Evolutionary conservation across 2,329 filamentous ascomycete species (phyloP).

Genomic region (Sphaerostilbella broomeana): DNA sequence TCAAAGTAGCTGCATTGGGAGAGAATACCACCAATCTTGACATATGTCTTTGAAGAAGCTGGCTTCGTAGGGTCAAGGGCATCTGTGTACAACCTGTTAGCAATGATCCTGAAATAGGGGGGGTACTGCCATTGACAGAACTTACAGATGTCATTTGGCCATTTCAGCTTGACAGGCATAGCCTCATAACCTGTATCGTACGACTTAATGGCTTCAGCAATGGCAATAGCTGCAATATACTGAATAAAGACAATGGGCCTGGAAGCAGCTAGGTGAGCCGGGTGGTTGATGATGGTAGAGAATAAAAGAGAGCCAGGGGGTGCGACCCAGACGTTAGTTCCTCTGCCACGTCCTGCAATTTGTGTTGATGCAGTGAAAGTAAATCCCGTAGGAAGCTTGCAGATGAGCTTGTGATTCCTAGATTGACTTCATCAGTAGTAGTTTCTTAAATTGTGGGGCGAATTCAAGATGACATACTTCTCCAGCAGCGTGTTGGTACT

Average conservation of each 20-base stretch:
- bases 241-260: conserved; percentile 90
- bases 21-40: conserved; percentile 90
- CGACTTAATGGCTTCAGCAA: conserved; percentile 72
- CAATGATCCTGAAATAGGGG: no score
- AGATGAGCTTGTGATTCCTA: conserved; percentile 71
- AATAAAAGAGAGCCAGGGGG: conserved; percentile 82
- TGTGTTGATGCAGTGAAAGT: conserved; percentile 83
- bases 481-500: conserved; percentile 92
- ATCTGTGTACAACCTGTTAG: conserved; percentile 34
- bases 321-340: conserved; percentile 90
- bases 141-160: conserved; percentile 91
- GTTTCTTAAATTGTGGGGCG: not conserved
- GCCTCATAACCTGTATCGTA: conserved; percentile 72
- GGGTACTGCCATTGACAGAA: conserved; percentile 1
- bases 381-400: conserved; percentile 75
- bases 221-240: conserved; percentile 83
- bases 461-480: conserved; percentile 49
- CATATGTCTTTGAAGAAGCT: conserved; percentile 48
- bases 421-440: not conserved
- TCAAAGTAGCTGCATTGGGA: conserved; percentile 79
- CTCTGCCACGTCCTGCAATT: conserved; percentile 79
- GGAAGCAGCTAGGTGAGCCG: conserved; percentile 60
- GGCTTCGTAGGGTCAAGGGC: conserved; percentile 56
- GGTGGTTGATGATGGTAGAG: conserved; percentile 81
- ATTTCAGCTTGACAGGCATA: conserved; percentile 82